Percentiles rank a stretch among this genome's conserved stretches.
Evolutionary conservation across 2,329 filamentous ascomycete species (phyloP).

Genomic region (Neoscytalidium dimidiatum): DNA sequence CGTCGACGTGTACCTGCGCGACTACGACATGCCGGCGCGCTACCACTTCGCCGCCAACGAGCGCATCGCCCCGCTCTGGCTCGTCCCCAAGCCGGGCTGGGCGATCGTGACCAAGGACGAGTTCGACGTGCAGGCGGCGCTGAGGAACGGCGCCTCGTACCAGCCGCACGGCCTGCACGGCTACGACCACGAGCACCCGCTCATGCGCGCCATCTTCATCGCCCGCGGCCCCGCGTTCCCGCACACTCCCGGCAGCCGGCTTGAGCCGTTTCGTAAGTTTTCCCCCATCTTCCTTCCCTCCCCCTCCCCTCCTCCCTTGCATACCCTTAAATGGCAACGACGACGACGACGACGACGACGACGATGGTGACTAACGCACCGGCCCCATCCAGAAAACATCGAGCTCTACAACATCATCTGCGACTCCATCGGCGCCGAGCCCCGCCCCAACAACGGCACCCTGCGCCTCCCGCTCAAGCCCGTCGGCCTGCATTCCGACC

Average conservation of each 20-base stretch:
- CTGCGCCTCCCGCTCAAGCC: slow-evolving; percentile 69
- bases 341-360: too few relatives aligned
- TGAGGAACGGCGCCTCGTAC: slow-evolving; percentile 67
- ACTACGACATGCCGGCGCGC: slow-evolving; percentile 84
- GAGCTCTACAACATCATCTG: slow-evolving; percentile 95
- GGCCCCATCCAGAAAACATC: slow-evolving; percentile 70
- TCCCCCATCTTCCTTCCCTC: background rate
- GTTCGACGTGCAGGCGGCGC: slow-evolving; percentile 71
- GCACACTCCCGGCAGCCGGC: slow-evolving; percentile 75
- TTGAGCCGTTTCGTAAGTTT: slow-evolving; percentile 79
- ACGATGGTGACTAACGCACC: slow-evolving; percentile 24
- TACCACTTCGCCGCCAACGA: slow-evolving; percentile 90
- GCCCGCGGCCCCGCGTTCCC: slow-evolving; percentile 91
- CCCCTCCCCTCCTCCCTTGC: background rate
- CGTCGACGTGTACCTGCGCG: slow-evolving; percentile 84
- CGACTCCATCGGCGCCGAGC: slow-evolving; percentile 75
- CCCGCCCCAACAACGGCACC: slow-evolving; percentile 84
- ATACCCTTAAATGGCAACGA: background rate
- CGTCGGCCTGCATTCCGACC: slow-evolving; percentile 60
- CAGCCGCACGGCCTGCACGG: slow-evolving; percentile 85
- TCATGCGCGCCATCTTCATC: slow-evolving; percentile 96
- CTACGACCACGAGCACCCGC: slow-evolving; percentile 89
- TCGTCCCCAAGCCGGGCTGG: slow-evolving; percentile 90
- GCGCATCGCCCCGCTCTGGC: slow-evolving; percentile 92
- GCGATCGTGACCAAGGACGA: slow-evolving; percentile 81